Conservation (phyloP, 192 early-diverging fungal species). For the Radiomyces spectabilis region DNA sequence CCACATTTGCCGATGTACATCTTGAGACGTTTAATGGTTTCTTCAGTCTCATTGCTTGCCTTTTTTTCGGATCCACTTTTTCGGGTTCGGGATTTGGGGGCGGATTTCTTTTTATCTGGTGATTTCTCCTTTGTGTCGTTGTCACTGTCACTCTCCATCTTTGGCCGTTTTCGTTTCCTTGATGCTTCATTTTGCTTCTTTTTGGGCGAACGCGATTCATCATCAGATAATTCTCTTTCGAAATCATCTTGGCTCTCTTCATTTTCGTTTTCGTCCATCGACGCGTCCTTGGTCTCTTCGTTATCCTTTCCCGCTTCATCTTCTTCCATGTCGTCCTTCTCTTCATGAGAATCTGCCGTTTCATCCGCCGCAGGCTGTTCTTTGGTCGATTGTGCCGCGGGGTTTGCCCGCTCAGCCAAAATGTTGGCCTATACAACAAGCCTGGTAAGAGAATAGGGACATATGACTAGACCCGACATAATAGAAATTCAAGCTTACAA, state of each 20-base stretch:
- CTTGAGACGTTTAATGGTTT: constrained; percentile 22
- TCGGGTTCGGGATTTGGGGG: background rate
- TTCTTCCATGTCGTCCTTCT: background rate
- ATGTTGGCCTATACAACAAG: too few species aligned
- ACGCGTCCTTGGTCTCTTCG: background rate
- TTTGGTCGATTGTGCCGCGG: too few species aligned
- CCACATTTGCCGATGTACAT: constrained; percentile 18
- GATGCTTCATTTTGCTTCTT: too few species aligned
- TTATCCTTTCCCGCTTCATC: background rate
- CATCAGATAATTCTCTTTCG: background rate
- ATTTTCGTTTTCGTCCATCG: background rate
- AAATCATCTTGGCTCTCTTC: background rate
- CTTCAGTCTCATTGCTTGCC: background rate
- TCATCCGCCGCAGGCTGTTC: too few species aligned
- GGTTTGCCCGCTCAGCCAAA: too few species aligned
- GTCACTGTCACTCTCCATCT: background rate
- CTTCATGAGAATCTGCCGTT: background rate
- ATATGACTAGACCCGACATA: too few species aligned
- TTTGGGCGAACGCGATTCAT: too few species aligned
- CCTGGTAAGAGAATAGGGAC: background rate
- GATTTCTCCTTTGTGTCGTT: background rate
- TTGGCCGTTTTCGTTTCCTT: background rate
- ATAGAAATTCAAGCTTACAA: background rate
- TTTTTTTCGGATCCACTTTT: background rate
- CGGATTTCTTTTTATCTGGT: background rate